Percentiles rank a stretch among this genome's conserved stretches.
These are phyloP conservation scores for Taphrina wiesneri DNA, from an alignment of 1,139 yeast species.

Conservation along the genomic window DNA sequence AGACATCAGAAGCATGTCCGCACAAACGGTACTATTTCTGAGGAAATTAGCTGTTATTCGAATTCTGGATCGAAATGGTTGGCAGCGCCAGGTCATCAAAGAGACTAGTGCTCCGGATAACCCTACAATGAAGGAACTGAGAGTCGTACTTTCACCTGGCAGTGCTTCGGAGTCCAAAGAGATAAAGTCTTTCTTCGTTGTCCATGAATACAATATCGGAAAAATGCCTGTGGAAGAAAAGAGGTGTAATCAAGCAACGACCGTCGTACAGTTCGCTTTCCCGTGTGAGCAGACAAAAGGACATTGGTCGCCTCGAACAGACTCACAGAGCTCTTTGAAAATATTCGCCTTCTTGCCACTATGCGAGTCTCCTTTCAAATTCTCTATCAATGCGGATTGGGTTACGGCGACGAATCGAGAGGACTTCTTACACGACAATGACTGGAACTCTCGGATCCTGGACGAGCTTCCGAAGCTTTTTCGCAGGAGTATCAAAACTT, in stretches of 20 bases:
- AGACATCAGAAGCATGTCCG: neutral
- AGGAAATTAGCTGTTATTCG: neutral
- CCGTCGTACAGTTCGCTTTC: neutral
- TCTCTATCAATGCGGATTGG: neutral
- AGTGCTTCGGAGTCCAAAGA: neutral
- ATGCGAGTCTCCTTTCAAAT: neutral
- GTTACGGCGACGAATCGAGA: neutral
- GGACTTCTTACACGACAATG: slow-evolving; percentile 1
- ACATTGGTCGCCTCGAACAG: neutral
- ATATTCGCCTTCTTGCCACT: neutral
- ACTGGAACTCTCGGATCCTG: neutral
- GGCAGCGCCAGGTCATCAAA: neutral
- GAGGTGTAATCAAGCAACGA: neutral
- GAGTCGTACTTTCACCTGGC: neutral
- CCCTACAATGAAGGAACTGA: neutral
- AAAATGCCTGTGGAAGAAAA: neutral
- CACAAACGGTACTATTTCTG: neutral
- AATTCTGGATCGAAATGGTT: neutral
- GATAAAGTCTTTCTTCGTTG: neutral
- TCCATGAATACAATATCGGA: neutral
- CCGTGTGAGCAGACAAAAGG: neutral
- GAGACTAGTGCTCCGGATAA: neutral
- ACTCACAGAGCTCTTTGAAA: neutral
- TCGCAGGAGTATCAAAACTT: neutral
- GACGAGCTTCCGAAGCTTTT: neutral